A percentile compares a stretch with the other conserved stretches of the same genome.
phyloP scores from a whole-genome alignment of 768 basidiomycete genomes.

The Pholiota conissans region DNA sequence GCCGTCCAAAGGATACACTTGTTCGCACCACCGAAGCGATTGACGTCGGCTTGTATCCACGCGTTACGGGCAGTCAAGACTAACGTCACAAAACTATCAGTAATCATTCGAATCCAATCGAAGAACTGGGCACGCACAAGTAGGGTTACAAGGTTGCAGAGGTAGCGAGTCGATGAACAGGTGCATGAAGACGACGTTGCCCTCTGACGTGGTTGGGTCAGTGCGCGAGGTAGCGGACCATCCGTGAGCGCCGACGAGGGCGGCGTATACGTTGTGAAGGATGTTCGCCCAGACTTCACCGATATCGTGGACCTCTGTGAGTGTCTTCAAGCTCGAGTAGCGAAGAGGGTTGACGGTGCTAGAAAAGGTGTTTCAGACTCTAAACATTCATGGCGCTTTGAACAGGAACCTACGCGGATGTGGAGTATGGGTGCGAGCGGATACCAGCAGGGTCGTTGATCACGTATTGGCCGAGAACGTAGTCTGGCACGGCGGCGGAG shows the following conservation, averaged over 20 bases:
- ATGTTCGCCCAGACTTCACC: slow-evolving; percentile 60
- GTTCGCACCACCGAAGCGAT: slow-evolving; percentile 36
- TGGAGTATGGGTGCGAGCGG: slow-evolving; percentile 58
- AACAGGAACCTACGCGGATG: slow-evolving; percentile 29
- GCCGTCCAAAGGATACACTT: slow-evolving; percentile 37
- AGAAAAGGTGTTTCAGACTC: neutral
- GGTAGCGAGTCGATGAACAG: slow-evolving; percentile 52
- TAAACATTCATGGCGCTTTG: too few relatives aligned
- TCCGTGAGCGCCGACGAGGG: slow-evolving; percentile 35
- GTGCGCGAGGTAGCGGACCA: slow-evolving; percentile 38
- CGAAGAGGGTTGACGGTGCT: slow-evolving; percentile 38
- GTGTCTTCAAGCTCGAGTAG: slow-evolving; percentile 31
- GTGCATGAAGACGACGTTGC: slow-evolving; percentile 54
- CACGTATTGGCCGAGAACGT: slow-evolving; percentile 52
- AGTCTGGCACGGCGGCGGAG: slow-evolving; percentile 35
- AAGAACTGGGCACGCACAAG: slow-evolving; percentile 32
- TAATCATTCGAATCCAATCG: neutral
- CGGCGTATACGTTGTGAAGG: slow-evolving; percentile 42
- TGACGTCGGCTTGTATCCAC: slow-evolving; percentile 38
- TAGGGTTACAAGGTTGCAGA: slow-evolving; percentile 50
- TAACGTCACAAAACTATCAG: slow-evolving; percentile 14
- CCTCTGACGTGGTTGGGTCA: slow-evolving; percentile 38
- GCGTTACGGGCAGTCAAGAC: slow-evolving; percentile 42
- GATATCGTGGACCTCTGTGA: slow-evolving; percentile 49
- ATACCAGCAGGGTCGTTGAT: slow-evolving; percentile 51